Conservation (phyloP, 1,139 yeast genomes). For the Geotrichum australiense region DNA sequence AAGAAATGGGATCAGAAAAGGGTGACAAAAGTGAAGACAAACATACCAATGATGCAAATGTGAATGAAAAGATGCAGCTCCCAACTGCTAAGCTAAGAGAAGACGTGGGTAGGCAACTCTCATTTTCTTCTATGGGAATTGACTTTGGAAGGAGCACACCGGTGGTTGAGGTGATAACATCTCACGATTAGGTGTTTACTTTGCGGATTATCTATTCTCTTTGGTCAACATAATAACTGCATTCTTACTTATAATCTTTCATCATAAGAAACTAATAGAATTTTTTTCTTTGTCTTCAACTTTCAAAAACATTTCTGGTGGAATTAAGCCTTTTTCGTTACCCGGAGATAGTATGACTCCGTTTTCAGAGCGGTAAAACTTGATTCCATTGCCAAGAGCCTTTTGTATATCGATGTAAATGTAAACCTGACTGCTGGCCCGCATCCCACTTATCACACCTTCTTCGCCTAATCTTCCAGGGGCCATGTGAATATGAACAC, state of each 20-base stretch:
- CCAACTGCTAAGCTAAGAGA: conserved; percentile 3
- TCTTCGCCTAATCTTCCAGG: conserved; percentile 37
- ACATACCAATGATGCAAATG: too few species aligned
- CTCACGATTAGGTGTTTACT: conserved; percentile 6
- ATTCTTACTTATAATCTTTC: neutral
- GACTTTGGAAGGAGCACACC: conserved; percentile 18
- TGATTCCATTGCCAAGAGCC: conserved; percentile 43
- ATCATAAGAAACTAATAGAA: neutral
- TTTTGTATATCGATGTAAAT: conserved; percentile 55
- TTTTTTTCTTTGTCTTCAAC: conserved; percentile 4
- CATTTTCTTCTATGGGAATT: conserved; percentile 17
- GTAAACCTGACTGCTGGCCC: conserved; percentile 51
- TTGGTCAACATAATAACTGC: conserved; percentile 1
- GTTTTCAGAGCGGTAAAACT: conserved; percentile 59
- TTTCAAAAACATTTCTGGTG: conserved; percentile 41
- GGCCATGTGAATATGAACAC: conserved; percentile 84
- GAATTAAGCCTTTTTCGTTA: conserved; percentile 46
- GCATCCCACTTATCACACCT: conserved; percentile 61
- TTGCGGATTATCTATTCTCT: neutral
- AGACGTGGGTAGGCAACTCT: conserved; percentile 14
- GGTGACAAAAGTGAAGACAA: neutral
- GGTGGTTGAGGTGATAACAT: conserved; percentile 17
- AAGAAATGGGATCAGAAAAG: neutral
- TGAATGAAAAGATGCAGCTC: too few species aligned
- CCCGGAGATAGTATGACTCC: conserved; percentile 71